phyloP scores from a whole-genome alignment of 129 eudicot species.

The Helianthus tuberosus region DNA sequence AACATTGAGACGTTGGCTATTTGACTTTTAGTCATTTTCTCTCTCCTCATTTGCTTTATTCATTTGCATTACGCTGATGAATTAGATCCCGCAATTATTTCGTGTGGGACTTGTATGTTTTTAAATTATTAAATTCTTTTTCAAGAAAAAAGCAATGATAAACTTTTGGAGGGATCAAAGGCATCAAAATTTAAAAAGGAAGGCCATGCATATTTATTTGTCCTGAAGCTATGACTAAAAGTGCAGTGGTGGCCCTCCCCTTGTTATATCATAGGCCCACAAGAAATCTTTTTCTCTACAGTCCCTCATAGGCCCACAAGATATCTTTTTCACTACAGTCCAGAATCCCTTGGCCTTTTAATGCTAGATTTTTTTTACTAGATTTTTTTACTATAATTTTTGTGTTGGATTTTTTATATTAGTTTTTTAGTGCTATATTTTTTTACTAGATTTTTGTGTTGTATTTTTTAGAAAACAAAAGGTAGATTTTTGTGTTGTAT shows the following conservation, averaged over 20 bases:
- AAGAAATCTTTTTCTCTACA: neutral
- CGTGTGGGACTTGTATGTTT: neutral
- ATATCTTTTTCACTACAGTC: no score
- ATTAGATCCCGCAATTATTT: neutral
- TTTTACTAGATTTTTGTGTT: neutral
- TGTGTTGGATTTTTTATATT: no score
- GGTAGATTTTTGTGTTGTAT: no score
- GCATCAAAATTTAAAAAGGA: neutral
- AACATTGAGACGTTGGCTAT: no score
- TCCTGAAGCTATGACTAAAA: neutral
- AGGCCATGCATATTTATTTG: constrained; percentile 1
- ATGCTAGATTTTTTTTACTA: no score
- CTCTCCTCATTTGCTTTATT: neutral
- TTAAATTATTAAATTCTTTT: neutral
- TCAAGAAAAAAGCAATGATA: neutral
- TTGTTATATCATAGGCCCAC: constrained; percentile 18
- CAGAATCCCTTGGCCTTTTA: neutral
- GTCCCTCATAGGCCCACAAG: no score
- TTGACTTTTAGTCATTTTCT: no score
- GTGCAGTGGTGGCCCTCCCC: neutral
- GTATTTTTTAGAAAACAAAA: no score
- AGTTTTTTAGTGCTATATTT: no score
- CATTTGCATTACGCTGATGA: neutral
- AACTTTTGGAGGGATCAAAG: constrained; percentile 2
- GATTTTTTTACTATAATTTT: no score